Conservation (phyloP, 768 basidiomycete genomes). For the Macrolepiota fuliginosa region DNA sequence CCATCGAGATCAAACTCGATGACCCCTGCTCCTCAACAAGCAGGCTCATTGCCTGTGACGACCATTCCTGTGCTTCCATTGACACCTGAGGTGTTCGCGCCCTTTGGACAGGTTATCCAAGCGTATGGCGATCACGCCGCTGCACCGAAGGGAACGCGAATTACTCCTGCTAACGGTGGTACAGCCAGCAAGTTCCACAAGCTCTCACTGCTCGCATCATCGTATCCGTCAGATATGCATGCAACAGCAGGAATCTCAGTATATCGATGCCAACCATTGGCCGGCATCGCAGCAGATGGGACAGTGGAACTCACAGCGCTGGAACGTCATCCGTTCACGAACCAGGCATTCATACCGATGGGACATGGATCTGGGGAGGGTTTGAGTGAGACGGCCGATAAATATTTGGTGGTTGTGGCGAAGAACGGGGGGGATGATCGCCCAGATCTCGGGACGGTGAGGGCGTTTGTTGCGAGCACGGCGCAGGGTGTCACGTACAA, state of each 20-base stretch:
- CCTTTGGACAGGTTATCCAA: conserved; percentile 91
- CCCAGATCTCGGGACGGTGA: conserved; percentile 72
- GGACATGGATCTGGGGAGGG: conserved; percentile 54
- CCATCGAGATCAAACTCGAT: not conserved
- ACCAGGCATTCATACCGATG: conserved; percentile 95
- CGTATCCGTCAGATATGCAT: conserved; percentile 55
- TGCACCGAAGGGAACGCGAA: conserved; percentile 64
- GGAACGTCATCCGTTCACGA: conserved; percentile 88
- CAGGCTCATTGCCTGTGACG: conserved; percentile 15
- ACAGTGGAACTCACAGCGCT: conserved; percentile 65
- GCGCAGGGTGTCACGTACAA: conserved; percentile 88
- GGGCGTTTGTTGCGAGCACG: conserved; percentile 78
- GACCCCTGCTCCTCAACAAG: not conserved
- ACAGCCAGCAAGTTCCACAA: conserved; percentile 94
- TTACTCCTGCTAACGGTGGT: conserved; percentile 85
- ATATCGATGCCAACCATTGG: conserved; percentile 68
- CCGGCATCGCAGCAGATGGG: conserved; percentile 44
- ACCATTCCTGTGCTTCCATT: conserved; percentile 62
- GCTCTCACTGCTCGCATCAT: conserved; percentile 65
- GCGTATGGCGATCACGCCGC: conserved; percentile 69
- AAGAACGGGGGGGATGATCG: conserved; percentile 71
- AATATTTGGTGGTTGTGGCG: conserved; percentile 87
- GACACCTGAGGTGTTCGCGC: conserved; percentile 81
- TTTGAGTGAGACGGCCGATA: conserved; percentile 43
- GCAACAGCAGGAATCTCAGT: conserved; percentile 77